These are phyloP conservation scores for Phytophthora crassamura DNA, from an alignment of 352 stramenopile genomes.

Conservation along the genomic window DNA sequence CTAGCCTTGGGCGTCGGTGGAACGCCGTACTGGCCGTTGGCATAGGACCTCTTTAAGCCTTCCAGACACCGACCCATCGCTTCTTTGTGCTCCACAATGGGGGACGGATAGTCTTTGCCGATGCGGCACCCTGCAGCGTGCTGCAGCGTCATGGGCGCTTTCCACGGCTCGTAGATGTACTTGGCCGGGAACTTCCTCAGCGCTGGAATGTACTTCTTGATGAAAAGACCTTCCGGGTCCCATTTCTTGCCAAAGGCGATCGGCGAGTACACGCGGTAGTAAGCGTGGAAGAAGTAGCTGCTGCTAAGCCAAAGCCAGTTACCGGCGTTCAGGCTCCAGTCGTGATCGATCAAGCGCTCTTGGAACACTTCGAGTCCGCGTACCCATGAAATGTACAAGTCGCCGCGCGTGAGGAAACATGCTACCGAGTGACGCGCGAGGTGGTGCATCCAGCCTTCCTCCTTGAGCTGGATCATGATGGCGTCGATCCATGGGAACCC, in stretches of 20 bases:
- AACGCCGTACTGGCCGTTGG: conserved; percentile 36
- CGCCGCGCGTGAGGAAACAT: conserved; percentile 97
- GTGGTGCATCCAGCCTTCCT: conserved; percentile 92
- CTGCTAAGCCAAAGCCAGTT: conserved; percentile 98
- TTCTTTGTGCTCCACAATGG: conserved; percentile 94
- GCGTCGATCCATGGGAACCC: conserved; percentile 98
- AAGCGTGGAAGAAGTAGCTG: conserved; percentile 96
- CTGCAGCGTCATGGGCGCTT: conserved; percentile 89
- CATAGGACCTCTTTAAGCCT: conserved; percentile 92
- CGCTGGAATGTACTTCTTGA: conserved; percentile 92
- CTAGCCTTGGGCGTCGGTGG: conserved; percentile 11
- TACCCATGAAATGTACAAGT: conserved; percentile 96
- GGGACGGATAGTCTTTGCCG: conserved; percentile 94
- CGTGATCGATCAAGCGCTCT: conserved; percentile 94
- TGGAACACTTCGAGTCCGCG: conserved; percentile 93
- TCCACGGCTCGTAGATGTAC: conserved; percentile 99
- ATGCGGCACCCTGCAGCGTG: conserved; percentile 83
- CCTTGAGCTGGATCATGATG: conserved; percentile 94
- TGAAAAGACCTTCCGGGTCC: conserved; percentile 92
- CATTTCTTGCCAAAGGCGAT: conserved; percentile 96
- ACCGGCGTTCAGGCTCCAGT: conserved; percentile 97
- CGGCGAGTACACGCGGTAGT: conserved; percentile 97
- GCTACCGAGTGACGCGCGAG: conserved; percentile 95
- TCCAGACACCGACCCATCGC: conserved; percentile 90
- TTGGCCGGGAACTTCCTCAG: conserved; percentile 93